Evolutionary conservation across 805 yeast genomes (phyloP).

Genomic region (Metschnikowia drakensbergensis): DNA sequence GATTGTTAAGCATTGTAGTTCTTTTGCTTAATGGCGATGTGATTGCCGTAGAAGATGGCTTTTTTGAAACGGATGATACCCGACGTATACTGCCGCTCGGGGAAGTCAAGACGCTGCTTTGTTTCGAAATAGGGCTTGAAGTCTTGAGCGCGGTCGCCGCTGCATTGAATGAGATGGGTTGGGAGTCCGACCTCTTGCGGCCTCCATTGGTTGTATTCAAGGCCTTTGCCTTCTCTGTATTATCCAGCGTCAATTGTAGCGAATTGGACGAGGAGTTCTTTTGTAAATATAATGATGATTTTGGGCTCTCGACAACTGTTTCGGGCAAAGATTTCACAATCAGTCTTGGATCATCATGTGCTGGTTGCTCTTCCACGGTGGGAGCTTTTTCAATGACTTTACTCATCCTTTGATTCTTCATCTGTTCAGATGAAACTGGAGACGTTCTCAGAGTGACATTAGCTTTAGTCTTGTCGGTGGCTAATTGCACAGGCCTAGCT

Average conservation of each 20-base stretch:
- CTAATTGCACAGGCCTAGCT: conserved; percentile 3
- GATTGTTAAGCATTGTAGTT: conserved; percentile 6
- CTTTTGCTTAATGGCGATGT: conserved; percentile 9
- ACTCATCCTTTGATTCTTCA: neutral
- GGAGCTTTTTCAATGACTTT: neutral
- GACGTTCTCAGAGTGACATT: neutral
- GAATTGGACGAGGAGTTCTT: conserved; percentile 10
- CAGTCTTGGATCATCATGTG: neutral
- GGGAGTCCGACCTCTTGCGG: conserved; percentile 37
- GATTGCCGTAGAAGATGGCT: conserved; percentile 2
- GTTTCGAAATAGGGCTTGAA: neutral
- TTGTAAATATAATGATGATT: conserved; percentile 1
- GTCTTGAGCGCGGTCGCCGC: conserved; percentile 32
- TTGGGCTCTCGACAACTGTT: neutral
- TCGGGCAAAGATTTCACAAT: no score
- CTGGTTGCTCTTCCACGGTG: neutral
- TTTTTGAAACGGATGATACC: conserved; percentile 7
- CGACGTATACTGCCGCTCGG: conserved; percentile 16
- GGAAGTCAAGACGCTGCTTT: conserved; percentile 11
- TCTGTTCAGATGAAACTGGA: neutral
- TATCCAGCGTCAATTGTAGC: conserved; percentile 4
- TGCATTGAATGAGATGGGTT: conserved; percentile 23
- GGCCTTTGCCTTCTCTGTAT: conserved; percentile 8
- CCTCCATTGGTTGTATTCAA: conserved; percentile 15
- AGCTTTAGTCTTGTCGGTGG: conserved; percentile 4